Evolutionary conservation across 2,329 filamentous ascomycete species (phyloP), one percentile per base, ranked within the genome.

Genomic region (Pyrenophora teres): DNA sequence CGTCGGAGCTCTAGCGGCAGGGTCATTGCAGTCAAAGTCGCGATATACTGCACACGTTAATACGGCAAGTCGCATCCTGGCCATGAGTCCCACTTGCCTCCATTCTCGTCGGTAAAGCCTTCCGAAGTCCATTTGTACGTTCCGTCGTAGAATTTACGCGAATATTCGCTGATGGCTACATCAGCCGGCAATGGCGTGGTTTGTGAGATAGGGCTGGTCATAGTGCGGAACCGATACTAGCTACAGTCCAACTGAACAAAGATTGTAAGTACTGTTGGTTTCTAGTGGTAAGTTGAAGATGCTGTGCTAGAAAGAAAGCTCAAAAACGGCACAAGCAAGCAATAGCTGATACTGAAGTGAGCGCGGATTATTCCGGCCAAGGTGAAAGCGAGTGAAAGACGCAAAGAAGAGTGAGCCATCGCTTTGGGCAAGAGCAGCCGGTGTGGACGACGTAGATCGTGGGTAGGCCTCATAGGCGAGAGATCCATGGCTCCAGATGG

Each of bases 61-160:
- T 12, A 25, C 16, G 13, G 18, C 10, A 33, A 33, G 6, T 10
- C 5, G 6, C 3, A 18, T 12, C 13, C 4, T 5, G n/a, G 6
- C 0, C 6, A 16, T 3, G 6, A 5, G 33, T 15, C 10, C 15
- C 39, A 35, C 58, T 49, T 58, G 62, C 67, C 54, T 30, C 61
- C 65, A 4, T 40, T 21, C 3, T 67, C 63, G 25, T 71, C 67
- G 21, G 56, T 59, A 33, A 68, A 71, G 21, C 69, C 68, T 18
- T 64, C 40, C 0, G 52, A 42, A 41, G 62, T 40, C 63, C 63
- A 65, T 18, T 33, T 47, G 30, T 65, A 68, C 5, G 61, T 67
- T 21, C 67, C 67, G 19, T 70, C 52, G 45, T 70, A 71, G 58
- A 72, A 72, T 21, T 62, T 64, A 6, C 45, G 53, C 4, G 68